Percentiles rank a stretch among this genome's conserved stretches.
These are phyloP conservation scores for Hypoxylon sp. DNA, from an alignment of 2,329 filamentous ascomycete species.

Conservation along the genomic window DNA sequence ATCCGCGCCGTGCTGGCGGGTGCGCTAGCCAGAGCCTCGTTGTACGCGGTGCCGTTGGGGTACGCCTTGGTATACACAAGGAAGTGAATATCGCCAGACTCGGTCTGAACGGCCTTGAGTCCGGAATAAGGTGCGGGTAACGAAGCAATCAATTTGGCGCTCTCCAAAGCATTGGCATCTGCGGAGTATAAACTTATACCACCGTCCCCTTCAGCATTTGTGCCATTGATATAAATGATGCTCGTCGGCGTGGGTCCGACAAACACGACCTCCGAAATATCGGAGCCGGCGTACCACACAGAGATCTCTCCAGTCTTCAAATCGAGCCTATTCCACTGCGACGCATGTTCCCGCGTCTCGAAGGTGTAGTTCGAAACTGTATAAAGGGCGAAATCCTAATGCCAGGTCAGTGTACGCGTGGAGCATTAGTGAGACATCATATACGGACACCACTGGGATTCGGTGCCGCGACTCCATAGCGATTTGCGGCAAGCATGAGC, in stretches of 20 bases:
- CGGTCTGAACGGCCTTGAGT: slow-evolving; percentile 55
- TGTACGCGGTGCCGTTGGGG: slow-evolving; percentile 71
- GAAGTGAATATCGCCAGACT: slow-evolving; percentile 56
- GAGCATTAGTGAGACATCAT: slow-evolving; percentile 8
- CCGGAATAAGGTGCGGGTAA: slow-evolving; percentile 58
- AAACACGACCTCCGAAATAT: slow-evolving; percentile 71
- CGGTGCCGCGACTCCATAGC: slow-evolving; percentile 52
- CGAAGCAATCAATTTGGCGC: slow-evolving; percentile 55
- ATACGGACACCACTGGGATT: slow-evolving; percentile 55
- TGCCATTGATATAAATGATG: slow-evolving; percentile 65
- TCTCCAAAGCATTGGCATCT: slow-evolving; percentile 51
- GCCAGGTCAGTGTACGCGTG: slow-evolving; percentile 34
- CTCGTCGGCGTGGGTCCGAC: slow-evolving; percentile 66
- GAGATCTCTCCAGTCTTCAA: slow-evolving; percentile 67
- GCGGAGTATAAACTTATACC: slow-evolving; percentile 59
- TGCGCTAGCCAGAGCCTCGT: slow-evolving; percentile 63
- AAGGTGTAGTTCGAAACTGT: slow-evolving; percentile 72
- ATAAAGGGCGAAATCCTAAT: slow-evolving; percentile 62
- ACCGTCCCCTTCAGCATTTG: slow-evolving; percentile 61
- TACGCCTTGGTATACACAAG: slow-evolving; percentile 67
- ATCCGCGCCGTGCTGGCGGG: slow-evolving; percentile 66
- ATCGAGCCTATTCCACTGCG: slow-evolving; percentile 69
- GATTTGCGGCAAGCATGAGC: slow-evolving; percentile 54
- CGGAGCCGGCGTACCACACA: slow-evolving; percentile 66
- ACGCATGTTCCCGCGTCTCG: slow-evolving; percentile 63